Evolutionary conservation across 345 rosid genomes (phyloP), one percentile per base, ranked within the genome.

Genomic region (Citrus trifoliata): DNA sequence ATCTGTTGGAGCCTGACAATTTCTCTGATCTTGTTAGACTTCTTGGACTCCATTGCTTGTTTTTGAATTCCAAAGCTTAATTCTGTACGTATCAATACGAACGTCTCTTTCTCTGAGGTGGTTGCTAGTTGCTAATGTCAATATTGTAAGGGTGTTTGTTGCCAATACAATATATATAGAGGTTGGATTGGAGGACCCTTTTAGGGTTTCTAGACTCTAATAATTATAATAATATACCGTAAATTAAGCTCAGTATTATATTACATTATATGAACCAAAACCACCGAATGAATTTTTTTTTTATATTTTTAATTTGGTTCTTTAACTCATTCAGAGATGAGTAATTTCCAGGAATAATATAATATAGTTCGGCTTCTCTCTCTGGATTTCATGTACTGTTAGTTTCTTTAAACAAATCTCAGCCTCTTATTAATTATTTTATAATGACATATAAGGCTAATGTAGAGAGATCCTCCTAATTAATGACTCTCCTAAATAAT

Each of bases 11-110:
- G 98, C 84, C 95, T 90, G 53, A 95, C 98, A 42, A 95, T 90
- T 19, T 95, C 97, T 64, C 92, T 93, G 84, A 95, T 95, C 84
- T 92, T 95, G 94, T 93, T 93, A 67, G 96, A 88, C 88, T 90
- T 93, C 85, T 85, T 91, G 82, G 88, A 77, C 71, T 93, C 97
- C 98, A 91, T 88, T 4, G 35, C 3, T n/a, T 65, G 10, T 66
- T 66, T 22, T 35, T 66, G 24, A 21, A 33, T 66, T 35, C 24
- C 35, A 10, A 65, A 32, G 24, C 42, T 33, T 9, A 38, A 38
- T 38, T 65, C 22, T 19, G 18, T 40, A 4, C 35, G 58, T 28
- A 30, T 4, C 46, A 25, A 27, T n/a, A 28, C 1, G 37, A 35
- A 16, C 16, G 51, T 13, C 42, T n/a, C 33, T 33, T 19, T 13